These are phyloP conservation scores for Cavenderia fasciculata DNA, from an alignment of 78 protist species.

Conservation along the genomic window DNA sequence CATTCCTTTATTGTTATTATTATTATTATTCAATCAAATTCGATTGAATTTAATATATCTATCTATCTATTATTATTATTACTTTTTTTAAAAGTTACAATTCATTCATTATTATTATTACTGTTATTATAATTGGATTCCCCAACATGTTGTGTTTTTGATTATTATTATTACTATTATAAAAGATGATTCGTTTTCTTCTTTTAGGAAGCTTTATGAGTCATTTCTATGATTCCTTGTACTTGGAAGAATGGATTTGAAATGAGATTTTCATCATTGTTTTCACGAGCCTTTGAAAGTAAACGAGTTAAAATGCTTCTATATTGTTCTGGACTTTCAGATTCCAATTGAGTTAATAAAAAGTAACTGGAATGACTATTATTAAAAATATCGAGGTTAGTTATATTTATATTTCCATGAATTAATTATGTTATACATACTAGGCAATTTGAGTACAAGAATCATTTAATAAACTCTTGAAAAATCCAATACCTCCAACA, in stretches of 20 bases:
- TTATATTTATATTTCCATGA: neutral
- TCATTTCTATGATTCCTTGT: conserved; percentile 64
- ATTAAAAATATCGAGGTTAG: neutral
- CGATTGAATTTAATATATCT: too few species aligned
- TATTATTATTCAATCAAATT: too few species aligned
- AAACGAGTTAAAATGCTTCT: conserved; percentile 38
- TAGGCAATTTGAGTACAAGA: conserved; percentile 45
- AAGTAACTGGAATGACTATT: conserved; percentile 69
- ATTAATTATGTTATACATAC: conserved; percentile 7
- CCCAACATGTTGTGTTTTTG: too few species aligned
- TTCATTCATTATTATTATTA: too few species aligned
- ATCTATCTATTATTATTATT: too few species aligned
- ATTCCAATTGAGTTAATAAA: conserved; percentile 65
- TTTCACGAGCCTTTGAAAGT: conserved; percentile 63
- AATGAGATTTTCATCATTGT: conserved; percentile 50
- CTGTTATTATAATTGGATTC: too few species aligned
- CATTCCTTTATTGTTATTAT: too few species aligned
- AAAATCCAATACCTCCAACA: conserved; percentile 66
- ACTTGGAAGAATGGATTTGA: conserved; percentile 77
- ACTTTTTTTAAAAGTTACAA: too few species aligned
- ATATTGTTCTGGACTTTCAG: conserved; percentile 70
- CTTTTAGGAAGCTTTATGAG: too few species aligned
- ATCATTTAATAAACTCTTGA: conserved; percentile 41
- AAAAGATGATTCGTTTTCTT: too few species aligned
- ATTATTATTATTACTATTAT: too few species aligned